Conservation (phyloP, 345 rosid genomes). For the Eucalyptus cladocalyx region DNA sequence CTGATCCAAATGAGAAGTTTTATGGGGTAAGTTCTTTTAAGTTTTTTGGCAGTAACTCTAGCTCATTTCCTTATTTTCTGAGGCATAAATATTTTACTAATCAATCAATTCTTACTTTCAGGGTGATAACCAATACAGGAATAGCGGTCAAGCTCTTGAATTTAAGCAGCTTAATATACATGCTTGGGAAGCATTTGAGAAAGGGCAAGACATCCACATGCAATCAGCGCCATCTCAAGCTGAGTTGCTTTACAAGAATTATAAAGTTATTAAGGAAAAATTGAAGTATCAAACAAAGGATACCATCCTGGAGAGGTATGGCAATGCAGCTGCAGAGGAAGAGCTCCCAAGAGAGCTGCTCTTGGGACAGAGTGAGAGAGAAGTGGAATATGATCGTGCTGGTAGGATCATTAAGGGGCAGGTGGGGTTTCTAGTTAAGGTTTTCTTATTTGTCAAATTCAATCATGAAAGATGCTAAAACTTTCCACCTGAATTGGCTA, state of each 20-base stretch:
- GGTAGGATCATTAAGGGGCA: slow-evolving; percentile 62
- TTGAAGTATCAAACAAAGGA: slow-evolving; percentile 41
- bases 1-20: slow-evolving; percentile 76
- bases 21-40: slow-evolving; percentile 24
- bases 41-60: not conserved
- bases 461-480: not conserved
- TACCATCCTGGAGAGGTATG: slow-evolving; percentile 48
- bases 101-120: not conserved
- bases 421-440: slow-evolving; percentile 12
- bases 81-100: not conserved
- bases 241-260: slow-evolving; percentile 47
- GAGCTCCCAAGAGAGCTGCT: slow-evolving; percentile 59
- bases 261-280: slow-evolving; percentile 34
- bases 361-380: slow-evolving; percentile 66
- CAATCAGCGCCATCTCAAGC: slow-evolving; percentile 86
- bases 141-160: slow-evolving; percentile 67
- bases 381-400: slow-evolving; percentile 70
- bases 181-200: slow-evolving; percentile 60
- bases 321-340: slow-evolving; percentile 52
- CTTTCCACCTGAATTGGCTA: not conserved
- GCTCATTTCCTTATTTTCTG: not conserved
- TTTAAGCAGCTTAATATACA: slow-evolving; percentile 56
- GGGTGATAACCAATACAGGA: slow-evolving; percentile 66
- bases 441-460: not conserved
- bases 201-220: slow-evolving; percentile 65